phyloP scores from a whole-genome alignment of 2,329 filamentous ascomycete genomes.

The Pseudomassariella vexata region DNA sequence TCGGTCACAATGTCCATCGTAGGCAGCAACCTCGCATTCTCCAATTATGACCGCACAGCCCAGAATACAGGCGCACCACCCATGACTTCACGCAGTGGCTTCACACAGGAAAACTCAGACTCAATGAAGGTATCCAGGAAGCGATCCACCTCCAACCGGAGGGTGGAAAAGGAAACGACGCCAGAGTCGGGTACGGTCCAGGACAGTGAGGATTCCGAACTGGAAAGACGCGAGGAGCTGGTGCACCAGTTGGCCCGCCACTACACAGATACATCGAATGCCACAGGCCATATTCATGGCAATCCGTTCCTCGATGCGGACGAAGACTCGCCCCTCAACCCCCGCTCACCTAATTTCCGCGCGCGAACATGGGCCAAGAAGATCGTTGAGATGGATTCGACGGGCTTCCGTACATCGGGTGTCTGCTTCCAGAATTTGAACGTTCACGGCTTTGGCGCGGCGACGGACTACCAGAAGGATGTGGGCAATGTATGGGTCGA shows the following conservation, averaged over 20 bases:
- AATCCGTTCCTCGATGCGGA: slow-evolving; percentile 46
- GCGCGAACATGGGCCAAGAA: slow-evolving; percentile 55
- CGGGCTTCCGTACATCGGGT: slow-evolving; percentile 58
- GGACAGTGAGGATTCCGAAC: slow-evolving; percentile 35
- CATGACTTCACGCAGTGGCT: slow-evolving; percentile 15
- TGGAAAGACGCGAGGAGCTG: slow-evolving; percentile 43
- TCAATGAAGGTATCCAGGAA: slow-evolving; percentile 15
- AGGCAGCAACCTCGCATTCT: slow-evolving; percentile 33
- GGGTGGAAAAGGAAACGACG: slow-evolving; percentile 25
- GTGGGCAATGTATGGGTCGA: slow-evolving; percentile 58
- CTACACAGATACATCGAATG: slow-evolving; percentile 44
- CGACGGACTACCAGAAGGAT: slow-evolving; percentile 67
- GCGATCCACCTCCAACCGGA: slow-evolving; percentile 29
- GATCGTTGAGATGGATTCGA: slow-evolving; percentile 45
- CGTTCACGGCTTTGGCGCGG: slow-evolving; percentile 60
- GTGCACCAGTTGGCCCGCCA: slow-evolving; percentile 51
- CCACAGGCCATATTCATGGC: slow-evolving; percentile 21
- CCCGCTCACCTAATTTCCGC: slow-evolving; percentile 46
- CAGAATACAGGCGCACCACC: slow-evolving; percentile 33
- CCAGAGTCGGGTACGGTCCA: slow-evolving; percentile 24
- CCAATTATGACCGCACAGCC: slow-evolving; percentile 44
- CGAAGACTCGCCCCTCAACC: slow-evolving; percentile 47
- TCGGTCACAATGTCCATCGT: slow-evolving; percentile 36
- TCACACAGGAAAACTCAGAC: not conserved
- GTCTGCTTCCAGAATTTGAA: slow-evolving; percentile 63